Base-by-base conservation (phyloP, 106 monocot species). In the Dactylorhiza incarnata region DNA sequence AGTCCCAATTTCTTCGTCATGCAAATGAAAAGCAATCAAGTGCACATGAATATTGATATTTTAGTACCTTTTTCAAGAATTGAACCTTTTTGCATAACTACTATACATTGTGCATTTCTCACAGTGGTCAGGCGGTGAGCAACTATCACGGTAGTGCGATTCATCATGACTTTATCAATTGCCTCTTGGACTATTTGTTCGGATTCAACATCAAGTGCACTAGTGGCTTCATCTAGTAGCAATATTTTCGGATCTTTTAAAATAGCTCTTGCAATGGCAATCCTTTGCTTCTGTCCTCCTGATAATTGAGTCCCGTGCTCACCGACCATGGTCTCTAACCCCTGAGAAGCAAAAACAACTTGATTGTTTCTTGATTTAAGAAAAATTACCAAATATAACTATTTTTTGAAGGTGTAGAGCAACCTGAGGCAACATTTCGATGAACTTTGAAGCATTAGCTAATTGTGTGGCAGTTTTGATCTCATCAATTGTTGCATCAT, bases 131-230 rank as follows among this genome's bases (percentile, higher is more conserved):
- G 58, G 1, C 89, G 86, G 76, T 89, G 89, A 75, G 89, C 89
- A 72, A 89, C 84, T 53, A 89, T 75, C 29, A 89, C 82, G 6
- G 89, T 89, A 17, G 89, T 89, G 72, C 86, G 79, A 47, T 89
- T 86, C 20, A 45, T 82, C 86, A 84, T 86, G 76, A 89, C 59
- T 66, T 86, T 79, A 52, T 86, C 84, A 58, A 89, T 82, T 15
- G 89, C 89, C 49, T 89, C 89, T 74, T 89, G 86, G 24, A 89
- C 89, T 49, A 89, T 74, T 43, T 78, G 48, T 56, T 89, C 89
- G 9, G 89, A 89, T 72, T 89, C 89, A 14, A 82, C 84, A 84
- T 89, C 89, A 7, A 89, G 78, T 14, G 89, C 89, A 59, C 89
- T 89, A 80, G 86, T 83, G 45, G 86, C 86, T 70, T 86, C 86